Conservation (phyloP, 352 stramenopile species). For the Phytopythium ostracodes region DNA sequence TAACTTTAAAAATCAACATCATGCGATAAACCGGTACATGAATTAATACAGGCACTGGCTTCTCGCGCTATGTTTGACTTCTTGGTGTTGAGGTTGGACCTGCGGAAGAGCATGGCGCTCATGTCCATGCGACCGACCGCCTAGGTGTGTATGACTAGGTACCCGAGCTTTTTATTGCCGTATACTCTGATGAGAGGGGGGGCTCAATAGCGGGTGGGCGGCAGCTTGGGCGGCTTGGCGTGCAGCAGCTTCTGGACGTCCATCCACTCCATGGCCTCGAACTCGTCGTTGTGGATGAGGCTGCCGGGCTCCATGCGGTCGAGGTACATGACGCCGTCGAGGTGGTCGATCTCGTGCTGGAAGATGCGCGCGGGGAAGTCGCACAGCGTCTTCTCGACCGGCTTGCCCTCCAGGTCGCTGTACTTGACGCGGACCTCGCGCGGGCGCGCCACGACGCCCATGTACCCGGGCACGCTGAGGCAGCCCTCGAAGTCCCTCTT, state of each 20-base stretch:
- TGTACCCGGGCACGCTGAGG: conserved; percentile 77
- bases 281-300: conserved; percentile 85
- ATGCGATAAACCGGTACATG: neutral
- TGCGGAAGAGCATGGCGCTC: neutral
- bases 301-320: conserved; percentile 62
- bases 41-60: neutral
- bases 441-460: conserved; percentile 61
- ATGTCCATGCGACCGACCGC: neutral
- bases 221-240: conserved; percentile 4
- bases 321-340: conserved; percentile 75
- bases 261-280: conserved; percentile 53
- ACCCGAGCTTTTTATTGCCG: neutral
- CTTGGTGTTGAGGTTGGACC: neutral
- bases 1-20: neutral
- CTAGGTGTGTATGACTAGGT: neutral
- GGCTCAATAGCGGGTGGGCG: conserved; percentile 3
- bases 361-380: conserved; percentile 83
- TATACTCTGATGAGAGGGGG: neutral
- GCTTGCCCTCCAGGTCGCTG: conserved; percentile 41
- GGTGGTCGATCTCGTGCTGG: conserved; percentile 80
- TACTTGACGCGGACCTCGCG: conserved; percentile 68
- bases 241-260: conserved; percentile 59
- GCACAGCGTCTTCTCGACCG: conserved; percentile 48
- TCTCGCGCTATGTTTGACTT: neutral
- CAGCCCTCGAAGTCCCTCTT: conserved; percentile 85